These are phyloP conservation scores for Fraxinus quadrangulata DNA, from an alignment of 257 asterid genomes.

Conservation along the genomic window DNA sequence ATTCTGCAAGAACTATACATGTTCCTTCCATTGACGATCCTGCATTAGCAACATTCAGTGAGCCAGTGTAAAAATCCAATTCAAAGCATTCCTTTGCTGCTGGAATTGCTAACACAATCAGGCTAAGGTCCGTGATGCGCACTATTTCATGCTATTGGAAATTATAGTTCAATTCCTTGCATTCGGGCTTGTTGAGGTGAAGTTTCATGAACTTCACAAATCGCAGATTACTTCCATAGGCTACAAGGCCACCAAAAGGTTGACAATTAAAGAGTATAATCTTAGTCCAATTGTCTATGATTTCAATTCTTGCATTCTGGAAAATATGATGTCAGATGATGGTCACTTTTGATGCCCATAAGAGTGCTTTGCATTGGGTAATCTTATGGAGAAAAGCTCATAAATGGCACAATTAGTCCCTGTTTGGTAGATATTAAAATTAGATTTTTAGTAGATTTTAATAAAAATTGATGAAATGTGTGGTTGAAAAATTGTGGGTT, in stretches of 20 bases:
- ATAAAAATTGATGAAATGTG: too few species aligned
- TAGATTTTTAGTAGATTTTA: too few species aligned
- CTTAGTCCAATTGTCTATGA: background rate
- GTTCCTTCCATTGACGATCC: conserved; percentile 72
- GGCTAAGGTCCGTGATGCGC: conserved; percentile 53
- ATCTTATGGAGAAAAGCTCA: background rate
- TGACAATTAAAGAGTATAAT: background rate
- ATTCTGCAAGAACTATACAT: conserved; percentile 45
- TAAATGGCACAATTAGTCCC: background rate
- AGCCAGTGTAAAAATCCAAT: conserved; percentile 66
- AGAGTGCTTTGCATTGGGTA: background rate
- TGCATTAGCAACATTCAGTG: conserved; percentile 66
- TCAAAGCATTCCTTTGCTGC: conserved; percentile 64
- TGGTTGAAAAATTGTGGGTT: too few species aligned
- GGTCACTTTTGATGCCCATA: background rate
- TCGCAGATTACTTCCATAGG: background rate
- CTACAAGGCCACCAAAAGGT: background rate
- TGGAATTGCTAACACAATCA: conserved; percentile 63
- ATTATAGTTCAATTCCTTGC: conserved; percentile 4
- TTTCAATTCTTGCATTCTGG: background rate
- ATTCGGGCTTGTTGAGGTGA: background rate
- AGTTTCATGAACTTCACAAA: too few species aligned
- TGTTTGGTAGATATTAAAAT: too few species aligned
- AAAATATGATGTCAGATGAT: background rate
- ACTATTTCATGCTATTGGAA: conserved; percentile 22